These are phyloP conservation scores for Rhizoctonia solani DNA, from an alignment of 1,284 basidiomycete genomes.

Conservation along the genomic window DNA sequence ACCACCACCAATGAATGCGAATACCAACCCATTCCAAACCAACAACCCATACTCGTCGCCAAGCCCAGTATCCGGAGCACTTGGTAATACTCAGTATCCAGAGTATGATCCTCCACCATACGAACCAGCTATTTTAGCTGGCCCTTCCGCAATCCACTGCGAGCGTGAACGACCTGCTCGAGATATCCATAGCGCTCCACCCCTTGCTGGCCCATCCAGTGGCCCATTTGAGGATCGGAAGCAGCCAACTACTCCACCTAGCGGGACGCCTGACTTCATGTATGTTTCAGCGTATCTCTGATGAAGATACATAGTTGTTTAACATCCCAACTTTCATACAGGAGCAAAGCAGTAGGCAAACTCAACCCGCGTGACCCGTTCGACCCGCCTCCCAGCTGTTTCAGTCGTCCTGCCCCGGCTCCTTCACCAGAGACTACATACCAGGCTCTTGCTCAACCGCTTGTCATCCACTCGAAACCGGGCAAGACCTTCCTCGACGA, in stretches of 20 bases:
- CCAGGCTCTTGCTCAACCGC: not conserved
- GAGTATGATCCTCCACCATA: constrained; percentile 2
- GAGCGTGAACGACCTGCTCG: no score
- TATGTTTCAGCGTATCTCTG: not conserved
- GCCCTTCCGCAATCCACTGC: not conserved
- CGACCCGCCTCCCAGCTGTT: constrained; percentile 9
- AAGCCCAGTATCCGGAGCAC: not conserved
- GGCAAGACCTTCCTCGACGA: constrained; percentile 21
- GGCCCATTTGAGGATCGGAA: no score
- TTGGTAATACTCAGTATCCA: not conserved
- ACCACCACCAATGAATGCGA: not conserved
- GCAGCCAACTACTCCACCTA: no score
- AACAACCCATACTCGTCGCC: not conserved
- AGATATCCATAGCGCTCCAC: no score
- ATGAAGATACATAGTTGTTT: not conserved
- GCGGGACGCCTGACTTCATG: not conserved
- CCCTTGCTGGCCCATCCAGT: no score
- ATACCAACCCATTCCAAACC: not conserved
- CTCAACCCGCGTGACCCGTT: constrained; percentile 5
- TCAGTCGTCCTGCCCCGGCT: not conserved
- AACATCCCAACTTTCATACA: not conserved
- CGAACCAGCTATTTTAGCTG: not conserved
- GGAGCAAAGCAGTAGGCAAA: not conserved
- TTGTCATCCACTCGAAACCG: constrained; percentile 15
- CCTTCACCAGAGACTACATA: not conserved